Percentiles rank a stretch among this genome's conserved stretches.
Conservation (phyloP, 768 basidiomycete species). For the Russula vinacea region DNA sequence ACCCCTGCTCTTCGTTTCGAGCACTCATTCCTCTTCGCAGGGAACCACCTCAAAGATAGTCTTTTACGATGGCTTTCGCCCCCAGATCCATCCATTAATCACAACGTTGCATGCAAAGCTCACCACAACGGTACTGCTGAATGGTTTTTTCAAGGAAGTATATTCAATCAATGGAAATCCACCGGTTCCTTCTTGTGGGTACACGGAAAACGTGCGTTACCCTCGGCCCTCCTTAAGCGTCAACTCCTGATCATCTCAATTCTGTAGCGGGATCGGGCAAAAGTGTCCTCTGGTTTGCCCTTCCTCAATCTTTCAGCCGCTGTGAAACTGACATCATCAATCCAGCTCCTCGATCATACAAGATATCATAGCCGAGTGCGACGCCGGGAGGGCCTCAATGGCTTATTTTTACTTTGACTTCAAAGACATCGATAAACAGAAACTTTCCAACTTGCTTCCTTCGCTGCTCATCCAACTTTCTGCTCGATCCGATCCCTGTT, state of each 20-base stretch:
- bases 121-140: not conserved
- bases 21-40: not conserved
- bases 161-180: slow-evolving; percentile 1
- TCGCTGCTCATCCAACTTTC: slow-evolving; percentile 2
- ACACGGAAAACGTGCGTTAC: not conserved
- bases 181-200: not conserved
- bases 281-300: not conserved
- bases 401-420: slow-evolving; percentile 17
- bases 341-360: slow-evolving; percentile 6
- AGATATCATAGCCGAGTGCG: slow-evolving; percentile 2
- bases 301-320: not conserved
- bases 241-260: not conserved
- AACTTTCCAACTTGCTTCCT: not conserved
- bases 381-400: not conserved
- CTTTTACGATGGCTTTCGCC: slow-evolving; percentile 5
- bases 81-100: not conserved
- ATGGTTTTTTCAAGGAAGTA: slow-evolving; percentile 4
- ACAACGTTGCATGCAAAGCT: not conserved
- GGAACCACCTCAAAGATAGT: not conserved
- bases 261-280: not conserved
- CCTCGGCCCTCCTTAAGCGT: not conserved
- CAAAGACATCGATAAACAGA: slow-evolving; percentile 10
- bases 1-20: not conserved
- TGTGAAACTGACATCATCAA: not conserved
- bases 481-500: not conserved